Base-by-base conservation (phyloP, 306 rosid genomes). In the Casuarina glauca region DNA sequence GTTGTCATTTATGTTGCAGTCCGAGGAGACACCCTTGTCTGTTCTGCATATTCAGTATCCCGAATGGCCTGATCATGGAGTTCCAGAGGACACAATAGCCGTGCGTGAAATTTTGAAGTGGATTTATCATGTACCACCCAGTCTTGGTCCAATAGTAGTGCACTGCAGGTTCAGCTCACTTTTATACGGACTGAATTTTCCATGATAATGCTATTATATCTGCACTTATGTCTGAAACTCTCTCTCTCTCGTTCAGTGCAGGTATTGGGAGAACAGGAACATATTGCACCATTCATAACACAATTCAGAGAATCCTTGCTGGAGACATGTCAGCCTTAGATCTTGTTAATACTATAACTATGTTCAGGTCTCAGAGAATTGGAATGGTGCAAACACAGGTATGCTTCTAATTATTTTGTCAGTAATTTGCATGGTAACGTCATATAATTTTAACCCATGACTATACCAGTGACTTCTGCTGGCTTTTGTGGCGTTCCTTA, bases 311-410 rank as follows among this genome's bases (percentile, higher is more conserved):
- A 83, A 93, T 95, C 85, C 90, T 95, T 71, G 82, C 84, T 17
- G 98, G 97, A 79, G 99, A 93, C 84, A 87, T 86, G 94, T 89
- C 96, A 83, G 97, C 98, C 68, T 81, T 93, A 80, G 85, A 93
- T 90, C 84, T 93, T 69, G 90, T 63, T 71, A 71, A 85, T 73
- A 93, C 99, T 44, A 20, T 93, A 83, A 74, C 88, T 72, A 64
- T 79, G 70, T 92, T 95, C 82, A 88, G 98, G 88, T 91, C 97
- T 78, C 97, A 95, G 83, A 92, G 96, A 73, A 87, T 85, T 79
- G 99, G 99, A 87, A 95, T 93, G 98, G 97, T 95, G 68, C 97
- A 95, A 84, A 93, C 96, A 4, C 87, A 76, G 96, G 98, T 93
- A 88, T 15, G 32, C 32, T 26, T 26, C 32, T 26, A 35, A 74